Evolutionary conservation across 2,329 filamentous ascomycete genomes (phyloP).

Genomic region (Colletotrichum chlorophyti): DNA sequence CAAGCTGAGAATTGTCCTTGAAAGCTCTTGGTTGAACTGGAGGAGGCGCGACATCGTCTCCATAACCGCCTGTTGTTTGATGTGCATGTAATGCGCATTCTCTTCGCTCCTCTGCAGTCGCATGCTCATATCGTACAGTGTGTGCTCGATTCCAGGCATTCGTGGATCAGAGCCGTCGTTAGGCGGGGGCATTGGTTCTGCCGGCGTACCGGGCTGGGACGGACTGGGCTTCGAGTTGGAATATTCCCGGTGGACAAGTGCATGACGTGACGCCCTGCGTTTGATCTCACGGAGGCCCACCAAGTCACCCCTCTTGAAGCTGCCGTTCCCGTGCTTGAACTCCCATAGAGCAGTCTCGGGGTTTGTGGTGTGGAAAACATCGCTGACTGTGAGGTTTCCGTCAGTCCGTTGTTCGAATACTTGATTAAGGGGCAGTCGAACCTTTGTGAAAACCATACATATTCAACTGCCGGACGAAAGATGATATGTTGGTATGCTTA

Average conservation of each 20-base stretch:
- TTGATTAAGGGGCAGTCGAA: constrained; percentile 42
- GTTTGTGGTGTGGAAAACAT: constrained; percentile 95
- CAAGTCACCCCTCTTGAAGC: constrained; percentile 94
- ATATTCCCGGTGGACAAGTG: constrained; percentile 92
- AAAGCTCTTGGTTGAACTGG: constrained; percentile 85
- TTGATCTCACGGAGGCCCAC: constrained; percentile 94
- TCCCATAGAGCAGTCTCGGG: constrained; percentile 97
- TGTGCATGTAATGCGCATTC: constrained; percentile 76
- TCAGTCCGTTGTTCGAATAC: constrained; percentile 29
- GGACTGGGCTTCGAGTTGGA: constrained; percentile 76
- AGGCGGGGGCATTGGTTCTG: constrained; percentile 71
- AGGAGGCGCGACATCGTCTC: constrained; percentile 76
- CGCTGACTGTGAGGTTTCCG: constrained; percentile 76
- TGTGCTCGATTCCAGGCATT: constrained; percentile 78
- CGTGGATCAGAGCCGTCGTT: constrained; percentile 80
- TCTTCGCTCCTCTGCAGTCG: constrained; percentile 86
- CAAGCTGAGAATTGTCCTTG: constrained; percentile 75
- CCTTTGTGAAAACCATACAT: constrained; percentile 99
- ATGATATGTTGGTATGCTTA: constrained; percentile 99
- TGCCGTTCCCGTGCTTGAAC: constrained; percentile 97
- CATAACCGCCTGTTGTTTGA: constrained; percentile 81
- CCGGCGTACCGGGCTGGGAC: constrained; percentile 84
- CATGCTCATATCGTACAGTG: constrained; percentile 78
- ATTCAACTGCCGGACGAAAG: constrained; percentile 95
- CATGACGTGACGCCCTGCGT: constrained; percentile 88